Base-by-base conservation (phyloP, 23 red algal genomes). In the Cyanidium caldarium region DNA sequence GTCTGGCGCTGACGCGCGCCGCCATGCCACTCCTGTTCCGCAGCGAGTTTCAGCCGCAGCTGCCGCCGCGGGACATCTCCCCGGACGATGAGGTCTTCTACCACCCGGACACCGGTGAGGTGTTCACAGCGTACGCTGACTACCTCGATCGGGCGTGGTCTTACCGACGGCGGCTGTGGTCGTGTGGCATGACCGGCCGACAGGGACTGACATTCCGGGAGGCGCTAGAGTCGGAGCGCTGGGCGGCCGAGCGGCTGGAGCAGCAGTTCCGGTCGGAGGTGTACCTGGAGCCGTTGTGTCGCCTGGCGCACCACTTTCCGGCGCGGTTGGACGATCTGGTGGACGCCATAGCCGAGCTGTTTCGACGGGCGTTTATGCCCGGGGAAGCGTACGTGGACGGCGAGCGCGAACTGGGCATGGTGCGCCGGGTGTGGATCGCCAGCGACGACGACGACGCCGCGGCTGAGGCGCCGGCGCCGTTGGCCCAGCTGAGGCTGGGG, bases 201-300 rank as follows among this genome's bases (percentile, higher is more conserved):
- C 36, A 19, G 5, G 70, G 70, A 14, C 70, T 75, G 3, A 75
- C 70, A 31, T 75, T 45, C 38, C 38, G 58, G 43, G 70, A 75
- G 58, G 70, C 70, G 46, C 42, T 75, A 29, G 7, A 3, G 35
- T 75, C 70, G 15, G 70, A 75, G 42, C 46, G 39, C 38, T 14
- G 37, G 33, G 42, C 70, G 14, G 46, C 70, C 13, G 33, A 37
- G 7, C 46, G 58, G 38, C 7, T 75, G 35, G 58, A 45, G 38
- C 70, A 75, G 58, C 45, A 46, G 17, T 75, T 75, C 26, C 42
- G 46, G 2, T 56, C 46, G 33, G 44, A 46, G 10, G 37, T 75
- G 1, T 75, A 45, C 25, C 58, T 75, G n/a, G 70, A 75, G 42
- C 70, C 70, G 14, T 39, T 75, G 17, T 75, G 70, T 75, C 70